Evolutionary conservation across 352 stramenopile genomes (phyloP), one percentile per base, ranked within the genome.

Genomic region (Phytopythium aichiense): DNA sequence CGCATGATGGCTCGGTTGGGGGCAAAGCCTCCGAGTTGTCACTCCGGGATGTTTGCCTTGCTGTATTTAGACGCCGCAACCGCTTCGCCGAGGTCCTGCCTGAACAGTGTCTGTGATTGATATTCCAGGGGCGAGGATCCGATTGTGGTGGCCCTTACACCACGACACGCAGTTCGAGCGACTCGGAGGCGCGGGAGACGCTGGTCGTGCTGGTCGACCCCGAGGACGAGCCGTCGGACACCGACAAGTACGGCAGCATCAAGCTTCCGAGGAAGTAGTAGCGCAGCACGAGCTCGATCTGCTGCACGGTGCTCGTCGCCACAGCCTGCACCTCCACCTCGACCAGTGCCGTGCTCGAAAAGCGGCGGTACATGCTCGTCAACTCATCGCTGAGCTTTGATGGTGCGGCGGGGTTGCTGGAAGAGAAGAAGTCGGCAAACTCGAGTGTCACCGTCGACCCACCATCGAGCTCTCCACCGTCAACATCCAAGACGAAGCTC

Each of bases 391-490:
- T 43, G 37, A 43, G 37, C 37, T 20, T 6, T 18, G 37, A 20
- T 7, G 37, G 9, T 15, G 37, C 37, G 13, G 37, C 7, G 9
- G 37, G 18, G 16, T 45, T 7, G 8, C 60, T 59, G 3, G 42
- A 11, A 13, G 42, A 54, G 30, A 71, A 71, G 18, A 54, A 56
- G n/a, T 60, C 50, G 22, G 54, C 30, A 37, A 68, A 71, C 30
- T 60, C 57, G 23, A 52, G 52, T 25, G 60, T 60, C 25, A 22
- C 42, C 12, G 48, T 53, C 22, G 16, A 25, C 7, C 48, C 48
- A 16, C 48, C 48, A n/a, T 53, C 23, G 48, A 53, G 22, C n/a
- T 65, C 57, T 25, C 35, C 51, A 7, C 64, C 58, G 28, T 46
- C 46, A 2, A 25, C 43, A 22, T 60, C 60, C 49, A 71, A 38